Conservation (phyloP, 2,329 filamentous ascomycete genomes). For the Plectosphaerella sp. region DNA sequence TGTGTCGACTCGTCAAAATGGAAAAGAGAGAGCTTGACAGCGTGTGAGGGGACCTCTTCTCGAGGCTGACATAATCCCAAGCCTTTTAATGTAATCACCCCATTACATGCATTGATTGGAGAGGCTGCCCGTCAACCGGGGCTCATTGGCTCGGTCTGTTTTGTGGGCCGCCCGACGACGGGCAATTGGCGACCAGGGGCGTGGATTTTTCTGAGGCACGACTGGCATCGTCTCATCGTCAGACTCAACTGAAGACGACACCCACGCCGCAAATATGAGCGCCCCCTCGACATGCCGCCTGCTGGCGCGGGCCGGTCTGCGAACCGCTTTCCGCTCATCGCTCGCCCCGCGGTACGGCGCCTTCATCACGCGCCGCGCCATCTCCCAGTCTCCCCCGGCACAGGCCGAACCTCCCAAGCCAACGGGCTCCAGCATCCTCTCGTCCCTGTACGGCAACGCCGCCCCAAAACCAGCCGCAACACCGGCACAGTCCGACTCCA, state of each 20-base stretch:
- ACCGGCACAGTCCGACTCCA: not conserved
- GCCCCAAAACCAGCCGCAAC: not conserved
- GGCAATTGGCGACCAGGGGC: not conserved
- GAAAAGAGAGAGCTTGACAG: not conserved
- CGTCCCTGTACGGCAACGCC: conserved; percentile 11
- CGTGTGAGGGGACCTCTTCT: not conserved
- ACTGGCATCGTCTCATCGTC: not conserved
- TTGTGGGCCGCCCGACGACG: conserved; percentile 24
- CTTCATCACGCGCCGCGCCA: conserved; percentile 21
- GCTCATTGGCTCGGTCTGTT: conserved; percentile 2
- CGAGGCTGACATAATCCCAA: too few species aligned
- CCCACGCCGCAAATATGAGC: conserved; percentile 32
- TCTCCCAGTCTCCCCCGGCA: conserved; percentile 31
- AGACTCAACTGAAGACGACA: not conserved
- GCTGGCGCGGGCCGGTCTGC: conserved; percentile 33
- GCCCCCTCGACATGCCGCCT: conserved; percentile 36
- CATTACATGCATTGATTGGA: not conserved
- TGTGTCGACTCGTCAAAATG: not conserved
- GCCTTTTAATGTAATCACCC: not conserved
- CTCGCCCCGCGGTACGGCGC: conserved; percentile 11
- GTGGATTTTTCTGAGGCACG: not conserved
- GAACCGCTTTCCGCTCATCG: conserved; percentile 15
- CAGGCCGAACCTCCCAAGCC: conserved; percentile 13
- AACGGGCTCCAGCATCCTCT: conserved; percentile 11
- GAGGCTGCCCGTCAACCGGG: not conserved